Conservation (phyloP, 2,329 filamentous ascomycete genomes). For the Pseudodiploospora longispora region DNA sequence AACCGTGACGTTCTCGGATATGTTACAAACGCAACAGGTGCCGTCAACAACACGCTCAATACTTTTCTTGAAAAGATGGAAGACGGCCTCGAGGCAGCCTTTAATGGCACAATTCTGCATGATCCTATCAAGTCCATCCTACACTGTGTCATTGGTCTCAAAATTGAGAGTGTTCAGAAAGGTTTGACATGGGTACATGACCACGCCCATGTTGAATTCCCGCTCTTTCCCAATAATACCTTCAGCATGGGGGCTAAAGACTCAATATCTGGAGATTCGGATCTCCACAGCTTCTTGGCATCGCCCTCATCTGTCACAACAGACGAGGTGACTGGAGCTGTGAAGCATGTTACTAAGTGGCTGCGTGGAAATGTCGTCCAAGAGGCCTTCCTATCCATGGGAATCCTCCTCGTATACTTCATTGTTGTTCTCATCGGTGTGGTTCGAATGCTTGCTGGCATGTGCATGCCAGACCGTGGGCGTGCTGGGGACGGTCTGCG, state of each 20-base stretch:
- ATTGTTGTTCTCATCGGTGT: conserved; percentile 69
- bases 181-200: conserved; percentile 92
- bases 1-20: conserved; percentile 82
- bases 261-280: conserved; percentile 48
- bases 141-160: conserved; percentile 79
- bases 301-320: conserved; percentile 63
- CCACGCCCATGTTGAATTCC: conserved; percentile 75
- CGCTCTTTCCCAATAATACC: conserved; percentile 67
- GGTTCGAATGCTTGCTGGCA: conserved; percentile 54
- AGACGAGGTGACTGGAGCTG: conserved; percentile 73
- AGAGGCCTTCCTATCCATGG: conserved; percentile 72
- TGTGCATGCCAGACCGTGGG: conserved; percentile 49
- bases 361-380: conserved; percentile 61
- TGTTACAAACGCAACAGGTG: conserved; percentile 73
- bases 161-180: conserved; percentile 75
- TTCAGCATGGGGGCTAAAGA: conserved; percentile 72
- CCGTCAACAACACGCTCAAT: conserved; percentile 80
- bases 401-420: conserved; percentile 68
- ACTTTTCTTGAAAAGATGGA: conserved; percentile 72
- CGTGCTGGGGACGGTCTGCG: conserved; percentile 45
- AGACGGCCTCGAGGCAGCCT: conserved; percentile 64
- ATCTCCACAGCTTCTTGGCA: conserved; percentile 66
- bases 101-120: conserved; percentile 74
- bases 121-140: conserved; percentile 72
- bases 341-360: conserved; percentile 60